Conservation (phyloP, 2,329 filamentous ascomycete genomes). For the Trichoderma sp. region DNA sequence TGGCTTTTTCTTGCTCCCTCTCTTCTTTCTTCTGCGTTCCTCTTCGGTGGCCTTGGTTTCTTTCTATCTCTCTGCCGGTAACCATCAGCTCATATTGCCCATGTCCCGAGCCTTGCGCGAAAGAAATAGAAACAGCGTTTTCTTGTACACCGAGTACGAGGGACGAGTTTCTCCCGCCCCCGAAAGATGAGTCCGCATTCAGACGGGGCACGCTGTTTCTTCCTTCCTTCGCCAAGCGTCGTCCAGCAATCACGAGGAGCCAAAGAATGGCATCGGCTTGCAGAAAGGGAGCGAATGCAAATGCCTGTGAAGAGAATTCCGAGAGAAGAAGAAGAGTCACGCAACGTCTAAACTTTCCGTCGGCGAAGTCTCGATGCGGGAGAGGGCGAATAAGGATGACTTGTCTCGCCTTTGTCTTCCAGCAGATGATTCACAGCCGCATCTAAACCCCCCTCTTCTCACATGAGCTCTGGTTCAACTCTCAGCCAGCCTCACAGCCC, state of each 20-base stretch:
- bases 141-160: no score
- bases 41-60: background rate
- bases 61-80: background rate
- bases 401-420: conserved; percentile 13
- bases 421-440: conserved; percentile 8
- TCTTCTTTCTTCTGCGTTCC: background rate
- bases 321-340: background rate
- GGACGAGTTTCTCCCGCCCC: background rate
- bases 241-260: conserved; percentile 5
- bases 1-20: background rate
- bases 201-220: background rate
- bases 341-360: conserved; percentile 8
- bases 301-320: no score
- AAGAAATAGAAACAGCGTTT: no score
- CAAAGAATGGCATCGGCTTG: background rate
- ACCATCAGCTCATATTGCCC: background rate
- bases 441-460: background rate
- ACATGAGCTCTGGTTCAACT: background rate
- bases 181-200: background rate
- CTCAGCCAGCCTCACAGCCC: background rate
- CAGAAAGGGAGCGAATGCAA: background rate
- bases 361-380: background rate
- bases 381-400: background rate
- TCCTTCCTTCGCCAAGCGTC: conserved; percentile 1
- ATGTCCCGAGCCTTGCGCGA: background rate